These are phyloP conservation scores for Triangularia setosa DNA, from an alignment of 2,329 filamentous ascomycete species.

Conservation along the genomic window DNA sequence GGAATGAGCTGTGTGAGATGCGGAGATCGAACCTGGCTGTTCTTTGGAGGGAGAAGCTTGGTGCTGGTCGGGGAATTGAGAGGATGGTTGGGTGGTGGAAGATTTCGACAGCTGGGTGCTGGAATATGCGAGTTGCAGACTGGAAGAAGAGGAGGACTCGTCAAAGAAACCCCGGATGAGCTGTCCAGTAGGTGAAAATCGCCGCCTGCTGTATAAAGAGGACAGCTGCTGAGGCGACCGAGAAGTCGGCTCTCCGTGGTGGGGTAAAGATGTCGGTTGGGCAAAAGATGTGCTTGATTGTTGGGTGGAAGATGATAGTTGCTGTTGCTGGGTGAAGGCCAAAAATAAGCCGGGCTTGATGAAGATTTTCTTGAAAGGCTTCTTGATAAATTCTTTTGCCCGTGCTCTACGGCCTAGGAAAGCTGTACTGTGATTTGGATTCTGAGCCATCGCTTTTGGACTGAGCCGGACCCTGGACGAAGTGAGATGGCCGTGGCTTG, in stretches of 20 bases:
- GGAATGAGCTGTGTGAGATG: no score
- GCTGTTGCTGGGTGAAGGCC: neutral
- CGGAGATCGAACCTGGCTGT: no score
- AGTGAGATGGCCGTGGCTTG: neutral
- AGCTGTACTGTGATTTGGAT: neutral
- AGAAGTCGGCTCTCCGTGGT: neutral
- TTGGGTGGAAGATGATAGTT: neutral
- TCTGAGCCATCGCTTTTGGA: neutral
- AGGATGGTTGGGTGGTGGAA: neutral
- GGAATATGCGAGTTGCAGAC: neutral
- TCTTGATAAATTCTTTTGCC: neutral
- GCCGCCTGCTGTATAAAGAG: neutral
- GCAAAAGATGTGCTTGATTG: neutral
- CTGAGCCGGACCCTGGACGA: neutral
- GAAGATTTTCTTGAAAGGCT: neutral
- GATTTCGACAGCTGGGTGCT: neutral
- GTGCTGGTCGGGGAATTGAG: neutral
- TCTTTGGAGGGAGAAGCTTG: neutral
- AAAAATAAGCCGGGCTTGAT: neutral
- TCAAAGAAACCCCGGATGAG: neutral
- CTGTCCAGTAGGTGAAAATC: neutral
- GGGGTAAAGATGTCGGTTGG: neutral
- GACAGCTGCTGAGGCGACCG: neutral
- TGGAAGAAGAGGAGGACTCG: neutral
- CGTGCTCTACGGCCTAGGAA: neutral